Conservation (phyloP, 225 moss, liverwort and hornwort species). For the Anthoceros angustus region DNA sequence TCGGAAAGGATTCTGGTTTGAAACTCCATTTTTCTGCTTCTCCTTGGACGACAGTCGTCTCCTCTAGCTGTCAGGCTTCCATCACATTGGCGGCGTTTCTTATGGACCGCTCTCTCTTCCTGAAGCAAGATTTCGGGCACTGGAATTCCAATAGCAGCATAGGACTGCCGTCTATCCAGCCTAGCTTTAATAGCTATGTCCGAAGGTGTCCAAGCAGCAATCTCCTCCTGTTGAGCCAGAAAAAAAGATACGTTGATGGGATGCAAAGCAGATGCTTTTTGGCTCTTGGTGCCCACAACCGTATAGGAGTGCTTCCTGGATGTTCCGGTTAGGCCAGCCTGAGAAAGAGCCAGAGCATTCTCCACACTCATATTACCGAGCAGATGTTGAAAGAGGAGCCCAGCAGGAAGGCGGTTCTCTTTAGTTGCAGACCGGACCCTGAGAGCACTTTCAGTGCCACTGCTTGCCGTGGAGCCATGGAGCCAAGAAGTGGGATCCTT, state of each 20-base stretch:
- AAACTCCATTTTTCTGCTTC: background rate
- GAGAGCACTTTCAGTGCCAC: background rate
- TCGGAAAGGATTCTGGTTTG: background rate
- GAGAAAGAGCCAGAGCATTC: background rate
- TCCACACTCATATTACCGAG: background rate
- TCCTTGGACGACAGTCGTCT: background rate
- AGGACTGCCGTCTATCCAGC: background rate
- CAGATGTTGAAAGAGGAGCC: background rate
- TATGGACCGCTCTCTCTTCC: background rate
- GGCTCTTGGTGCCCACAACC: constrained; percentile 1
- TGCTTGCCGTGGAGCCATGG: background rate
- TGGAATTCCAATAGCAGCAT: constrained; percentile 1
- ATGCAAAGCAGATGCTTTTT: constrained; percentile 1
- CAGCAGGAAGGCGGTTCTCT: background rate
- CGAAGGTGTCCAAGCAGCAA: background rate
- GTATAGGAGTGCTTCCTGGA: background rate
- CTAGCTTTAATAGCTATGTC: background rate
- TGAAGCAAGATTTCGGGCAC: background rate
- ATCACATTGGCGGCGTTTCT: background rate
- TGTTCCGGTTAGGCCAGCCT: background rate
- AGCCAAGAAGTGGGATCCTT: background rate
- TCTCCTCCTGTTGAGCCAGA: background rate
- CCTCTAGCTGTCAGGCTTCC: background rate
- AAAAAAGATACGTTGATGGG: constrained; percentile 1
- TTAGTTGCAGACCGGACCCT: background rate